Base-by-base conservation (phyloP, 2,329 filamentous ascomycete genomes). In the Trichoderma harzianum region DNA sequence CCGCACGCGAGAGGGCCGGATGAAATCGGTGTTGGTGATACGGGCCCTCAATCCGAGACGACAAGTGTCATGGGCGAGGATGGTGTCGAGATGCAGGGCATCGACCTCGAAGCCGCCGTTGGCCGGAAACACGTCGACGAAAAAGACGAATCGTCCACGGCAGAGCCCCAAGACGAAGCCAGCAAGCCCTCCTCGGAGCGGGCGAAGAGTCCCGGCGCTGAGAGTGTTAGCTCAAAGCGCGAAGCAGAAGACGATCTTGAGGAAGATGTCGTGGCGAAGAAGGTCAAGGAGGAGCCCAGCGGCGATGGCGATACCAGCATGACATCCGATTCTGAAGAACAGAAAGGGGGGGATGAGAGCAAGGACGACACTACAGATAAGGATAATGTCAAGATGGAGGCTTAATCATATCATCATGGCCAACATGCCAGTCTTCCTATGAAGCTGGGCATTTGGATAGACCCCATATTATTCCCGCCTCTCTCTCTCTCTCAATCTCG, bases 1-100 rank as follows among this genome's bases (percentile, higher is more conserved):
- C 93, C 94, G 6, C 94, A 97, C 81, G 94, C 93, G 0, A 88
- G 94, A 53, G 95, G 95, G 0, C 96, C 96, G 0, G 90, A 93
- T 34, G 87, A 93, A 76, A 92, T 98, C 65, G 95, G 95, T 5
- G 90, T 94, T 72, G 90, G 93, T 76, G 96, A 99, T 79, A 92
- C 93, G 75, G 96, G 96, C 0, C 90, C 93, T 11, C 95, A 93
- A 81, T 82, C 74, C 67, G 83, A 81, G 69, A 83, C 79, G 18
- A 83, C 80, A 53, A 82, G 78, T 65, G 80, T 80, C 71, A 78
- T 82, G 26, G 80, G 84, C 70, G 80, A 83, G 58, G 79, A 82
- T 39, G 79, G 82, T 47, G 76, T 87, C n/a, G 83, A 84, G 62
- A 85, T 87, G 80, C 84, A 85, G 67, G 86, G 84, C 14, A 88